Conservation (phyloP, 2,329 filamentous ascomycete species). For the Claviceps sp. region DNA sequence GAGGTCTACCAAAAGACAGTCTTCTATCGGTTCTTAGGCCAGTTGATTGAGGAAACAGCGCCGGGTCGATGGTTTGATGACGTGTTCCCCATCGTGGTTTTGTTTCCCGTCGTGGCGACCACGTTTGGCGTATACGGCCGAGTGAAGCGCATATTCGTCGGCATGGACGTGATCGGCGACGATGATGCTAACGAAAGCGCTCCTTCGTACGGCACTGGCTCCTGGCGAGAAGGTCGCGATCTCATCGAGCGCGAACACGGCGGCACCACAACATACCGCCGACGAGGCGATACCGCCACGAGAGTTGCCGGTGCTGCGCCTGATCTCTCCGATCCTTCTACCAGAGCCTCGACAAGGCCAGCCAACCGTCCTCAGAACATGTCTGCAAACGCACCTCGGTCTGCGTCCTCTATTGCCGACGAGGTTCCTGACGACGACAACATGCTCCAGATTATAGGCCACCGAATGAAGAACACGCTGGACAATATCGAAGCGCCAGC, state of each 20-base stretch:
- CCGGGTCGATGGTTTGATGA: slow-evolving; percentile 75
- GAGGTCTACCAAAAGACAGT: slow-evolving; percentile 62
- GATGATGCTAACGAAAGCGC: slow-evolving; percentile 43
- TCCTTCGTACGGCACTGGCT: slow-evolving; percentile 58
- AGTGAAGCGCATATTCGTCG: slow-evolving; percentile 68
- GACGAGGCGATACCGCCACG: slow-evolving; percentile 30
- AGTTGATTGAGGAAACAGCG: slow-evolving; percentile 68
- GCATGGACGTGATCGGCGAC: slow-evolving; percentile 59
- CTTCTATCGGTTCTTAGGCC: slow-evolving; percentile 79
- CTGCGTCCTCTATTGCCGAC: slow-evolving; percentile 13
- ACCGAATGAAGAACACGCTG: slow-evolving; percentile 83
- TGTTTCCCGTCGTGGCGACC: slow-evolving; percentile 74
- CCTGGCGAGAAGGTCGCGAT: slow-evolving; percentile 83
- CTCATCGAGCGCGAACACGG: slow-evolving; percentile 79
- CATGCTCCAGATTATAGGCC: slow-evolving; percentile 71
- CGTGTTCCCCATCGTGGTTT: slow-evolving; percentile 76
- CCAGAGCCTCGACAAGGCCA: slow-evolving; percentile 20
- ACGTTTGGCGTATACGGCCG: slow-evolving; percentile 82
- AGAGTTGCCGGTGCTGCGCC: slow-evolving; percentile 25
- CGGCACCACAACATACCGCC: slow-evolving; percentile 42
- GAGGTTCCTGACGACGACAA: slow-evolving; percentile 58
- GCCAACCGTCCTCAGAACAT: slow-evolving; percentile 29
- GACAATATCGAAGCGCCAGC: slow-evolving; percentile 69
- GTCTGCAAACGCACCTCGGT: slow-evolving; percentile 14
- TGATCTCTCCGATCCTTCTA: slow-evolving; percentile 33